Conservation (phyloP, 2,329 filamentous ascomycete genomes). For the Nakataea oryzae region DNA sequence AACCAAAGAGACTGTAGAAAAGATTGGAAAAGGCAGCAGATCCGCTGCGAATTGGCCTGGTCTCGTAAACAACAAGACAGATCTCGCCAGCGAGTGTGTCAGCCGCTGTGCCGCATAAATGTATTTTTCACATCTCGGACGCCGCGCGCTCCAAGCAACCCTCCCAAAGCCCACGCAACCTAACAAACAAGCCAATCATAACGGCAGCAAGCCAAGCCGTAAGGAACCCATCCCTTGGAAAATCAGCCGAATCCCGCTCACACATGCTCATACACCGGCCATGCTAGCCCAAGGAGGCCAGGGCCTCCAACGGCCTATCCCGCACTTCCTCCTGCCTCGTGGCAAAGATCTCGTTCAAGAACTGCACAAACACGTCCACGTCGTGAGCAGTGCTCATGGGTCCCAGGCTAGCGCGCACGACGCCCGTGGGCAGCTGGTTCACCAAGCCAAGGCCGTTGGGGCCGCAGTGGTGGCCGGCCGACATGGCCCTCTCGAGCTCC, state of each 20-base stretch:
- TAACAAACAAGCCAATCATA: background rate
- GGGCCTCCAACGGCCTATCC: slow-evolving; percentile 4
- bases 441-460: slow-evolving; percentile 41
- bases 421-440: slow-evolving; percentile 42
- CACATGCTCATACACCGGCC: background rate
- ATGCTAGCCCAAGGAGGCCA: background rate
- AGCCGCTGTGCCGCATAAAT: background rate
- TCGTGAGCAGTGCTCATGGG: slow-evolving; percentile 49
- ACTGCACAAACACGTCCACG: slow-evolving; percentile 36
- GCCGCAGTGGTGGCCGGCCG: slow-evolving; percentile 47
- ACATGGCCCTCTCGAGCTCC: slow-evolving; percentile 43
- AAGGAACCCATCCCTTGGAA: background rate
- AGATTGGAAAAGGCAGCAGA: background rate
- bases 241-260: background rate
- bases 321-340: slow-evolving; percentile 6
- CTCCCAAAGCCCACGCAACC: background rate
- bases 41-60: background rate
- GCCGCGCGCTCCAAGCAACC: background rate
- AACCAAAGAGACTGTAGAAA: background rate
- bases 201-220: background rate
- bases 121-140: background rate
- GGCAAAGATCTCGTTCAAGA: slow-evolving; percentile 29
- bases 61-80: background rate
- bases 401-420: slow-evolving; percentile 50
- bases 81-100: background rate